Evolutionary conservation across 1,284 basidiomycete genomes (phyloP), one percentile per base, ranked within the genome.

Genomic region (Sanghuangporus sanghuang): DNA sequence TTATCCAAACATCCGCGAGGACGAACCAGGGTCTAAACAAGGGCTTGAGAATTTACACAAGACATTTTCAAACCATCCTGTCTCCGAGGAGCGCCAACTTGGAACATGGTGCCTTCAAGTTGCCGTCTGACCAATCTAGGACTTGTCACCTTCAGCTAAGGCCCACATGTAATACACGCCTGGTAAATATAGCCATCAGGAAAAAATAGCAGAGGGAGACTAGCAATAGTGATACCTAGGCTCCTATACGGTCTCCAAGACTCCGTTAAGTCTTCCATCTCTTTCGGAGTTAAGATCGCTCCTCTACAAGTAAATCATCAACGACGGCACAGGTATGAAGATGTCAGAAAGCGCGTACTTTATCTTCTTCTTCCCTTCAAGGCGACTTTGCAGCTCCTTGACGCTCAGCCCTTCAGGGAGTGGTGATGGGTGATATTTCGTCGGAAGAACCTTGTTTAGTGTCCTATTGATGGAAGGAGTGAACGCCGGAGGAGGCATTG

Each of bases 211-310:
- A 49, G 63, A 50, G 4, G 21, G 40, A 14, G 38, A 35, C 46
- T 27, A 55, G 42, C 8, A 40, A 9, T 2, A 59, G 16, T 18
- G 2, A 39, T 14, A 88, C 89, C 92, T 39, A 94, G 67, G 68
- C 87, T 90, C 65, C 91, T 78, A 71, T 92, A 96, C 1, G 93
- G 93, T 69, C 79, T 81, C 93, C 93, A 95, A 16, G 76, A 71
- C 55, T 84, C 82, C 2, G 92, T 92, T 61, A 96, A 75, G 32
- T 81, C 83, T 67, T 89, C 85, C 92, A 95, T 95, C 76, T 96
- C 92, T 39, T 80, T 77, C 2, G 92, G 91, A 0, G 90, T 89
- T 64, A 95, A 77, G 66, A 94, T 82, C 2, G 85, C 85, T 35
- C 90, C 90, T 70, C 91, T 93, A 68, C 65, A 67, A 56, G 39